These are phyloP conservation scores for Colletotrichum sp. DNA, from an alignment of 2,329 filamentous ascomycete species.

Conservation along the genomic window DNA sequence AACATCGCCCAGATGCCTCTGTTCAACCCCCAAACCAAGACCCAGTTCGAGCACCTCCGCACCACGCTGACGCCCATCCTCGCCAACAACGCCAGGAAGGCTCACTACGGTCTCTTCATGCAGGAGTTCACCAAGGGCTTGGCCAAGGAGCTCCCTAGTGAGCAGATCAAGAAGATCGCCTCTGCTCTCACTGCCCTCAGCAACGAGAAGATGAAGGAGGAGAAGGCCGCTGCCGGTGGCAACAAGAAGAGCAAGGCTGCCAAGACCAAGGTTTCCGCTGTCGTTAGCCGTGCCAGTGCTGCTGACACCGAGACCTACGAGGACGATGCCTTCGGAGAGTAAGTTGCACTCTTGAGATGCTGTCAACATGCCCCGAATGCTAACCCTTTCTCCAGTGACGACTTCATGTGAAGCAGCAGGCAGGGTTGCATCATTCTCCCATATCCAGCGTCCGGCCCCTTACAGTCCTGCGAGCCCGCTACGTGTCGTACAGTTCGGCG, in stretches of 20 bases:
- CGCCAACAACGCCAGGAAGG: constrained; percentile 77
- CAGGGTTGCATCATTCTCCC: constrained; percentile 17
- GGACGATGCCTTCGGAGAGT: constrained; percentile 83
- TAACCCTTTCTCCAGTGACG: constrained; percentile 54
- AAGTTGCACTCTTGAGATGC: constrained; percentile 47
- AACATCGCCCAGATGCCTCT: constrained; percentile 81
- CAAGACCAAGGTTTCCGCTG: constrained; percentile 90
- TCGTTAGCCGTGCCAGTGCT: constrained; percentile 64
- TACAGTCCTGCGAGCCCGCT: neutral
- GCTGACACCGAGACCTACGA: constrained; percentile 82
- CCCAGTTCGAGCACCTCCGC: constrained; percentile 82
- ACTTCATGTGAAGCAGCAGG: constrained; percentile 69
- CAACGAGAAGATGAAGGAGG: constrained; percentile 99
- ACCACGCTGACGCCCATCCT: constrained; percentile 82
- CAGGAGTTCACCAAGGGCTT: constrained; percentile 91
- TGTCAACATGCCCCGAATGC: neutral
- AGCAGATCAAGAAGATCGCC: constrained; percentile 96
- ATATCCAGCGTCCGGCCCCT: constrained; percentile 1
- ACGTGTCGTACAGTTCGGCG: neutral
- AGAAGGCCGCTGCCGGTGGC: constrained; percentile 92
- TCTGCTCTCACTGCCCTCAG: constrained; percentile 86
- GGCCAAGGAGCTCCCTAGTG: constrained; percentile 83
- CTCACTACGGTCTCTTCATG: constrained; percentile 87
- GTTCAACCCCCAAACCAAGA: constrained; percentile 89
- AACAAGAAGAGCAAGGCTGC: constrained; percentile 97